phyloP scores from a whole-genome alignment of 2,329 filamentous ascomycete genomes.

The Alternaria sp. region DNA sequence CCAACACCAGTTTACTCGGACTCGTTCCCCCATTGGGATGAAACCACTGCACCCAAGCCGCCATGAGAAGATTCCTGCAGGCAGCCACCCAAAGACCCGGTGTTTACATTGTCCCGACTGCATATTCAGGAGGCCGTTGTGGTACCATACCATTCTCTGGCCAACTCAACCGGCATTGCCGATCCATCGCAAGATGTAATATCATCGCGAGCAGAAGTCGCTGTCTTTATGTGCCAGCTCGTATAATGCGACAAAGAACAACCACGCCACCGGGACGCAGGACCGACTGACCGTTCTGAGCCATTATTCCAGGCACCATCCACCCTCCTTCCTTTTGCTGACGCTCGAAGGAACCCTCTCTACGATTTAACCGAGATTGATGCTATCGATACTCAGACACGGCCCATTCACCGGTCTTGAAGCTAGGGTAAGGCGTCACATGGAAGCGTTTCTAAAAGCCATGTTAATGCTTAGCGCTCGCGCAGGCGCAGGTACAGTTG shows the following conservation, averaged over 20 bases:
- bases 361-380: constrained; percentile 37
- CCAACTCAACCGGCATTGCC: background rate
- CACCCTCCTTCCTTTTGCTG: constrained; percentile 2
- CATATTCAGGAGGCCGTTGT: constrained; percentile 4
- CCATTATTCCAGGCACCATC: constrained; percentile 6
- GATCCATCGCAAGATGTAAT: background rate
- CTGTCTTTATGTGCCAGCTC: constrained; percentile 1
- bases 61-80: constrained; percentile 14
- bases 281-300: constrained; percentile 25
- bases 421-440: constrained; percentile 26
- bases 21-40: constrained; percentile 19
- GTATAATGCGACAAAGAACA: background rate
- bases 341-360: constrained; percentile 5
- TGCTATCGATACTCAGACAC: constrained; percentile 23
- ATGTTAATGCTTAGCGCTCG: constrained; percentile 31
- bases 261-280: constrained; percentile 22
- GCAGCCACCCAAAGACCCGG: constrained; percentile 12
- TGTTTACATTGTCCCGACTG: background rate
- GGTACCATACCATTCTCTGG: background rate
- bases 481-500: constrained; percentile 24
- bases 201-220: background rate
- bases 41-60: constrained; percentile 13
- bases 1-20: constrained; percentile 13
- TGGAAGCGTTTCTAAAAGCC: constrained; percentile 24
- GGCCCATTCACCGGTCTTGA: constrained; percentile 33